phyloP scores from a whole-genome alignment of 257 asterid species.

The Nicotiana attenuata region DNA sequence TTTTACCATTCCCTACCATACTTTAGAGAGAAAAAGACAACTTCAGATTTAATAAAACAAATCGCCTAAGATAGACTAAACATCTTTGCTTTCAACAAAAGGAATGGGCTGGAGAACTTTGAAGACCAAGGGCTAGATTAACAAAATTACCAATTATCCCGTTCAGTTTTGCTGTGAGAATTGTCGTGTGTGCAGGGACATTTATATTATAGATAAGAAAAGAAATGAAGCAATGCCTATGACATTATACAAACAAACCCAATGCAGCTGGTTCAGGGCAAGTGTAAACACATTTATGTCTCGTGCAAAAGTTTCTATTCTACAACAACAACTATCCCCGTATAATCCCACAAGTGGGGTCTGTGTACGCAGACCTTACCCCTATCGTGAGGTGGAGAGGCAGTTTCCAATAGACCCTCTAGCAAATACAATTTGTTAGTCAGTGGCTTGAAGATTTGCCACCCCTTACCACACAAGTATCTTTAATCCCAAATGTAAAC shows the following conservation, averaged over 20 bases:
- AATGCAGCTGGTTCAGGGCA: background rate
- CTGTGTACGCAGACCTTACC: too few relatives aligned
- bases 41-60: background rate
- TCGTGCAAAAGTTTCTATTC: too few relatives aligned
- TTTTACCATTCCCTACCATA: background rate
- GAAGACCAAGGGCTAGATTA: background rate
- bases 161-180: background rate
- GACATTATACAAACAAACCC: background rate
- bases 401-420: too few relatives aligned
- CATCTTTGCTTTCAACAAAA: background rate
- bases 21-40: background rate
- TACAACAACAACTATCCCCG: background rate
- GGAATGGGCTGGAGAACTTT: background rate
- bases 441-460: background rate
- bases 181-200: background rate
- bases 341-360: too few relatives aligned
- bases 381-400: too few relatives aligned
- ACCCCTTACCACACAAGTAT: background rate
- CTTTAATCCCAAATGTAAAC: background rate
- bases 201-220: background rate
- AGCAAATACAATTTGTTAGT: background rate
- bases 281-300: background rate
- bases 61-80: background rate
- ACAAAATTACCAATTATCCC: background rate
- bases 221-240: background rate